Evolutionary conservation across 371 early-diverging fungal species (phyloP), one percentile per base, ranked within the genome.

Genomic region (Mucor velutinosus): DNA sequence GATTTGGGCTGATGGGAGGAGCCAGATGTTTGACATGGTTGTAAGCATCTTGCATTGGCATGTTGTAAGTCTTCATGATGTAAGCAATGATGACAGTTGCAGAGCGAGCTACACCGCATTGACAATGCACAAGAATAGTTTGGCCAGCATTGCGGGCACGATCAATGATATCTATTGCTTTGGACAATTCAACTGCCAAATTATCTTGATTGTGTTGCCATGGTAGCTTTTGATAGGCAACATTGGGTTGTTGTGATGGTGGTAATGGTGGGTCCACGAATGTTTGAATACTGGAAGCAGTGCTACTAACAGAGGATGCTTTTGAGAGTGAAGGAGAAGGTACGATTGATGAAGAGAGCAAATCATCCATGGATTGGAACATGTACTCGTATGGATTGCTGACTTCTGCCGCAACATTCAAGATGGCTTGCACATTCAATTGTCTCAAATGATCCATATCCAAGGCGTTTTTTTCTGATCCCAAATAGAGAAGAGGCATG

Each of bases 21-120:
- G 91, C 88, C 29, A 86, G 70, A 33, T 74, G 61, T 75, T 93
- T 91, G 39, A 95, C 95, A 72, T 86, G 89, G 37, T 86, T 85
- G 71, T 94, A 93, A 7, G 96, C 95, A n/a, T 88, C 86, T 17
- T 81, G 79, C 60, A 91, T 77, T 3, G 83, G 80, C 75, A 91
- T 65, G 1, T 74, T 66, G 58, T 83, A 71, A 1, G 87, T 79
- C 51, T 87, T 86, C 94, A 96, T 96, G 64, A 94, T 87, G 74
- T 94, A 96, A 4, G 95, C 96, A 58, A 96, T 92, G 37, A 94
- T 87, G 43, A 96, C 79, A 0, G 92, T 87, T 8, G 96, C 97
- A 12, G 94, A 94, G 39, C 97, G 83, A 30, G 95, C 93, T 8
- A 96, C 92, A 17, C 97, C 97, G 69, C 92, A 86, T 72, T 94